Evolutionary conservation across 2,329 filamentous ascomycete genomes (phyloP).

Genomic region (Teratosphaeria nubilosa): DNA sequence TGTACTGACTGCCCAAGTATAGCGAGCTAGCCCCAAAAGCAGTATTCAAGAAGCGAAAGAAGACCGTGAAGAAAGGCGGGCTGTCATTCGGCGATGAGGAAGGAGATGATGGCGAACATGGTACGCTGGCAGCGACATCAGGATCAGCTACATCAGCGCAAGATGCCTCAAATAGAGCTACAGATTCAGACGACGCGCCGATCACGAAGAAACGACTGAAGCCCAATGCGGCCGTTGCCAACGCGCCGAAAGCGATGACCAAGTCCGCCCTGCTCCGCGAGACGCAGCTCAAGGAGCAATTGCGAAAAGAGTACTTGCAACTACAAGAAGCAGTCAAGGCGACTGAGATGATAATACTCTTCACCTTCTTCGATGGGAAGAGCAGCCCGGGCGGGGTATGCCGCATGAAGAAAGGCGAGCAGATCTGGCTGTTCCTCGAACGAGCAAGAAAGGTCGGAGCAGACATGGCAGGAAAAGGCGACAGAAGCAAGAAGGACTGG

Average conservation of each 20-base stretch:
- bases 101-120: slow-evolving; percentile 41
- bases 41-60: slow-evolving; percentile 48
- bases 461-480: slow-evolving; percentile 59
- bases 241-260: slow-evolving; percentile 64
- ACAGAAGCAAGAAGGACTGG: slow-evolving; percentile 69
- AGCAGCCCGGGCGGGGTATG: slow-evolving; percentile 78
- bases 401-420: slow-evolving; percentile 85
- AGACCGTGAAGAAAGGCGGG: slow-evolving; percentile 46
- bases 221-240: slow-evolving; percentile 50
- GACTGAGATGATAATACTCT: slow-evolving; percentile 82
- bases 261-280: slow-evolving; percentile 70
- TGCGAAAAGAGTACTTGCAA: slow-evolving; percentile 69
- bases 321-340: slow-evolving; percentile 80
- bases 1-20: slow-evolving; percentile 46
- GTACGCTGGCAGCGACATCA: background rate
- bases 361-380: slow-evolving; percentile 93
- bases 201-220: slow-evolving; percentile 43
- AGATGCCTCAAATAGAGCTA: slow-evolving; percentile 4
- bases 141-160: slow-evolving; percentile 2
- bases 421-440: slow-evolving; percentile 86
- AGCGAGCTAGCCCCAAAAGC: slow-evolving; percentile 44
- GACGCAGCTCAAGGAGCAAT: slow-evolving; percentile 61
- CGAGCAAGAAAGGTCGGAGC: slow-evolving; percentile 84
- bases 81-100: slow-evolving; percentile 64
- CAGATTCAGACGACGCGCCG: slow-evolving; percentile 9